Evolutionary conservation across 2,329 filamentous ascomycete genomes (phyloP), one percentile per base, ranked within the genome.

Genomic region (Akanthomyces muscarius): DNA sequence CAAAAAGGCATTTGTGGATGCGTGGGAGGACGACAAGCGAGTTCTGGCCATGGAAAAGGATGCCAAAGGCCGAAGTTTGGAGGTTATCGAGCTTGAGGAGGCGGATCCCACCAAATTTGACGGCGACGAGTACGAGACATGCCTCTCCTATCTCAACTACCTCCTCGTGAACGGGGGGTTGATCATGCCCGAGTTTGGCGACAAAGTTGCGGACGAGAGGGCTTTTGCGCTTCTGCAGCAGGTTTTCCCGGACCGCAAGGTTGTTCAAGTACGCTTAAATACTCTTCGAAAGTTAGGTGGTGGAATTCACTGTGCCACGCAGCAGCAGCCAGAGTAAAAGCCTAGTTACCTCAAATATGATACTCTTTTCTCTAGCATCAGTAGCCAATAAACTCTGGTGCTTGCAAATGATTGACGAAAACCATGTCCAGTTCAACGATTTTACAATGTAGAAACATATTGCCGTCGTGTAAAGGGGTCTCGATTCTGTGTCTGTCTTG

Each of bases 221-320:
- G 62, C 62, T 3, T 38, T 54, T 8, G 21, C 30, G 30, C 36
- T 54, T 30, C 36, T 63, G 11, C 23, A 54, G 23, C 25, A 28
- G 14, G 36, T 63, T 13, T 63, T 63, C 55, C 62, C 62, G 4
- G 55, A 54, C 16, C 47, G 55, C 28, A 63, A 63, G 21, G 62
- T 63, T 3, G 55, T 59, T 16, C 54, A 58, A 28, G 54, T 63
- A 21, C 54, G 36, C 5, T 41, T 63, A 14, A 58, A 58, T n/a
- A 33, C 28, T 16, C 48, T 63, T 14, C 36, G 62, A 11, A 59
- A 60, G 41, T 47, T 63, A 0, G 62, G 62, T 21, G 62, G 62
- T 30, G 62, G 62, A 8, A 63, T 63, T 59, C 62, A 63, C 55
- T 63, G 62, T 25, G 54, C 62, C 1, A 63, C 62, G n/a, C 62